Evolutionary conservation across 108 stramenopile genomes (phyloP), one percentile per base, ranked within the genome.

Genomic region (Cyclostephanos tholiformis): DNA sequence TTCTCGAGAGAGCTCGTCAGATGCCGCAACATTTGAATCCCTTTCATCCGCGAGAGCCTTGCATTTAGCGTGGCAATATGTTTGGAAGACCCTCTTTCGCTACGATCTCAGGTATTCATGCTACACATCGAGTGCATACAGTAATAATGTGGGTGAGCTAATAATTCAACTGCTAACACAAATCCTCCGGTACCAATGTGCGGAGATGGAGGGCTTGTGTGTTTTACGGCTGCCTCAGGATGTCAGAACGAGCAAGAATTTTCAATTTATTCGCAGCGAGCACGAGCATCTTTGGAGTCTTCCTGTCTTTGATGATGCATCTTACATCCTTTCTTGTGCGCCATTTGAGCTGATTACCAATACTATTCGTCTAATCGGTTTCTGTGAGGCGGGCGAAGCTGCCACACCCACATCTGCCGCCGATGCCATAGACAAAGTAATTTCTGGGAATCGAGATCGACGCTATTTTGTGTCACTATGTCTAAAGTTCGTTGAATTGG

Each of bases 21-120:
- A 30, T 39, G 29, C 53, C 9, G 30, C 63, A 39, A 46, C 50
- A 6, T 67, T 85, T 62, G 80, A 67, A 38, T 65, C 69, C 10
- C 19, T 38, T 2, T 55, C 67, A 50, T 67, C 72, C 26, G 38
- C 64, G 30, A 56, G 57, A n/a, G 48, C 64, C 0, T 65, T 87
- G 23, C 51, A 58, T 25, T 14, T 66, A 19, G 68, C 75, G 13
- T 94, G 93, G 93, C 68, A 71, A 60, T 52, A 46, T 41, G 85
- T 91, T 10, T 94, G 90, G 90, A 73, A 70, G 55, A 76, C 60
- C n/a, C 35, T 92, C 9, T 80, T 91, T 49, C 81, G 87, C 46
- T 63, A 57, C 22, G 88, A 94, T 60, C 63, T 91, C 20, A 65
- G 86, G 39, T 94, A 89, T 65, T 61, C 65, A n/a, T 69, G 83